phyloP scores from a whole-genome alignment of 2,329 filamentous ascomycete species.

The Bipolaris sorokiniana region DNA sequence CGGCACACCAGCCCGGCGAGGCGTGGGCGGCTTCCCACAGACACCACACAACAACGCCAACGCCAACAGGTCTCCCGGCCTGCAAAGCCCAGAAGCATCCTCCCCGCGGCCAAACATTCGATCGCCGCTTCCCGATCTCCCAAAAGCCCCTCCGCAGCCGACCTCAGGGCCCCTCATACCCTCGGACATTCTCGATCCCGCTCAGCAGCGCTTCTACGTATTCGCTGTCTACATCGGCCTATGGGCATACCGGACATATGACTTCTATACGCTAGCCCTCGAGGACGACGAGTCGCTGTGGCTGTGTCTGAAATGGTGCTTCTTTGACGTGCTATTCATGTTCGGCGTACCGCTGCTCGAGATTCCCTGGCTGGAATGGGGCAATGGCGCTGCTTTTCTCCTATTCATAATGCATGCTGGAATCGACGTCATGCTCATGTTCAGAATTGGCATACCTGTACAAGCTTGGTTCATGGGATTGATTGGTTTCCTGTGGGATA shows the following conservation, averaged over 20 bases:
- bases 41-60: conserved; percentile 66
- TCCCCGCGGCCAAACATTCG: conserved; percentile 44
- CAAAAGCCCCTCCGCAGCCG: conserved; percentile 27
- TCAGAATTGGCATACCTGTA: conserved; percentile 81
- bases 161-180: conserved; percentile 73
- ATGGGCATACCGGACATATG: conserved; percentile 83
- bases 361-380: conserved; percentile 97
- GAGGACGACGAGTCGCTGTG: conserved; percentile 86
- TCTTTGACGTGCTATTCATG: conserved; percentile 83
- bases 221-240: conserved; percentile 78
- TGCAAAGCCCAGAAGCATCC: conserved; percentile 31
- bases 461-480: conserved; percentile 74
- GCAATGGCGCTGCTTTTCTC: conserved; percentile 72
- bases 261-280: conserved; percentile 78
- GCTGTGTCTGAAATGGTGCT: conserved; percentile 92
- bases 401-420: conserved; percentile 75
- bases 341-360: conserved; percentile 85
- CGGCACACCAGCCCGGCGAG: conserved; percentile 75
- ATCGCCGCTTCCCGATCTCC: conserved; percentile 43
- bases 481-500: conserved; percentile 84
- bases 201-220: conserved; percentile 87
- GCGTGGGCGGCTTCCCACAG: conserved; percentile 76
- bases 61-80: conserved; percentile 43
- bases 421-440: conserved; percentile 88
- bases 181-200: conserved; percentile 80